Evolutionary conservation across 2,329 filamentous ascomycete species (phyloP), one percentile per base, ranked within the genome.

Genomic region (Coniosporium tulheliwenetii): DNA sequence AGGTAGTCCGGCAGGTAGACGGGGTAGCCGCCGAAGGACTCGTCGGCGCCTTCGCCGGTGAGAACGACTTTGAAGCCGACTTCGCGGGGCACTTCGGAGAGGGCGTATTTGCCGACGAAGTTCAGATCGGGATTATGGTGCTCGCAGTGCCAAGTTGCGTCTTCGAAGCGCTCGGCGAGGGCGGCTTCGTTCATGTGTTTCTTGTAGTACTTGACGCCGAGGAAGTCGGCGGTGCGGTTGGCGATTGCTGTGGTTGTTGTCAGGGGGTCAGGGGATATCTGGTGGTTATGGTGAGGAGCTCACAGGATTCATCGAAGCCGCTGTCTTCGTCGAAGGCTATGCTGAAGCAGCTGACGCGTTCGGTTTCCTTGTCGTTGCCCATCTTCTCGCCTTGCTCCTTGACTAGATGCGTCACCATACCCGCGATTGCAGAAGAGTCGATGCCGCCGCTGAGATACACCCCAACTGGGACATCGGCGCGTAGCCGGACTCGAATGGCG

Each of bases 361-460:
- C 54, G 5, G 52, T 58, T 8, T 57, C 57, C 10, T 56, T 50
- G 26, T 62, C 58, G 35, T 59, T 69, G 12, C 71, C 69, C n/a
- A 72, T 53, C 31, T 58, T 54, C 15, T 61, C 54, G n/a, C 65
- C 60, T 39, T 68, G 54, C 38, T 69, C 58, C 34, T 62, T 57
- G n/a, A 66, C 60, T 1, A 76, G 59, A 44, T 75, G 59, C 1
- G 64, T 65, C 2, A 69, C 65, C 48, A 77, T 74, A 2, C 73
- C 73, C 7, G 72, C 72, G 15, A 77, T 54, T 1, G 65, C 60
- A 0, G 71, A 75, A 0, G 70, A 74, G 49, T 77, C 73, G 38
- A 77, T 65, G 1, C 73, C 74, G 4, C 74, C 73, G 15, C 63
- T 69, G 0, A 77, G 56, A 42, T 72, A 76, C 39, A 77, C 57